phyloP scores from a whole-genome alignment of 176 grass and related monocot species.

The Juncus inflexus region DNA sequence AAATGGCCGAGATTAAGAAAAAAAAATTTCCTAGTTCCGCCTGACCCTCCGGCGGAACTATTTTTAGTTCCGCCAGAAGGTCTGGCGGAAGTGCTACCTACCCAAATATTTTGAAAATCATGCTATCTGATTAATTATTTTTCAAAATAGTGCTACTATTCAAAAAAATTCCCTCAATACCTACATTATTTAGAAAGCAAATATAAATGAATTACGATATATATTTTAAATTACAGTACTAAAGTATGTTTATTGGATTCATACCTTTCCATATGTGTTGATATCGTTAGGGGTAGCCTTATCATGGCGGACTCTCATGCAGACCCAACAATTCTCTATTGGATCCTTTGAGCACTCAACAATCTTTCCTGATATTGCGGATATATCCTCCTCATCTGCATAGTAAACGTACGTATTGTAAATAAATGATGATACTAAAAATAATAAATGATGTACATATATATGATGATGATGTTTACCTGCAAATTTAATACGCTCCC shows the following conservation, averaged over 20 bases:
- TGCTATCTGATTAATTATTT: too few species aligned
- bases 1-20: too few species aligned
- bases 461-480: constrained; percentile 30
- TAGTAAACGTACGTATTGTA: background rate
- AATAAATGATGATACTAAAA: background rate
- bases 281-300: constrained; percentile 94
- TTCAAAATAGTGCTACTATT: too few species aligned
- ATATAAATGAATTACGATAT: constrained; percentile 13
- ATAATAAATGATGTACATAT: constrained; percentile 21
- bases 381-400: constrained; percentile 32
- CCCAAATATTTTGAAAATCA: too few species aligned
- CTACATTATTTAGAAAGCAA: constrained; percentile 21
- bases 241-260: constrained; percentile 16
- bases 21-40: too few species aligned
- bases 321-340: constrained; percentile 54
- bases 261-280: constrained; percentile 81
- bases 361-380: constrained; percentile 61
- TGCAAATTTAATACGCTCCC: constrained; percentile 44
- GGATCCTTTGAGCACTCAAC: constrained; percentile 77
- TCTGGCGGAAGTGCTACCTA: too few species aligned
- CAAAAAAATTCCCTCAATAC: too few species aligned
- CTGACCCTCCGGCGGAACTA: too few species aligned
- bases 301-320: constrained; percentile 66
- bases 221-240: background rate
- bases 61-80: too few species aligned